These are phyloP conservation scores for Alternaria sp. DNA, from an alignment of 2,329 filamentous ascomycete species.

Conservation along the genomic window DNA sequence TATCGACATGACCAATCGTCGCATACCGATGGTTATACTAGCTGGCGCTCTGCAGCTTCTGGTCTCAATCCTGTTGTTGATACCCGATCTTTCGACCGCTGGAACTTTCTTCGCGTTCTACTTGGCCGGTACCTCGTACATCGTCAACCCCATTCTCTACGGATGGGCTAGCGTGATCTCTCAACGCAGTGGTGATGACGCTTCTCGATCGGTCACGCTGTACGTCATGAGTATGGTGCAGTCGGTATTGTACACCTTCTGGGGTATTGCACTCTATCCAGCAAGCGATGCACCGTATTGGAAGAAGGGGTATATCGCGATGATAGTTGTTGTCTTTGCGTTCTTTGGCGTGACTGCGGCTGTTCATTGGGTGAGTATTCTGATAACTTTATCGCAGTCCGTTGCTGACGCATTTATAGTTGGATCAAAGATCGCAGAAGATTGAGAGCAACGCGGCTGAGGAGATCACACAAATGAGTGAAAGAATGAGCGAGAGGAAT, in stretches of 20 bases:
- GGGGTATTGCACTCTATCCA: constrained; percentile 54
- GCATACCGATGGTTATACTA: constrained; percentile 46
- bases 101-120: constrained; percentile 50
- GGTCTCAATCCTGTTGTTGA: constrained; percentile 41
- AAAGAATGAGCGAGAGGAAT: background rate
- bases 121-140: constrained; percentile 48
- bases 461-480: background rate
- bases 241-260: constrained; percentile 53
- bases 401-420: background rate
- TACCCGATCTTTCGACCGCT: constrained; percentile 39
- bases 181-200: constrained; percentile 51
- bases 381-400: background rate
- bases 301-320: constrained; percentile 47
- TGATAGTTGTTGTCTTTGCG: constrained; percentile 41
- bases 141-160: constrained; percentile 50
- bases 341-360: constrained; percentile 32
- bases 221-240: constrained; percentile 52
- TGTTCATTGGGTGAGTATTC: constrained; percentile 28
- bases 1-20: constrained; percentile 47
- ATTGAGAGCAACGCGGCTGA: background rate
- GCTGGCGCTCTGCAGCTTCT: constrained; percentile 44
- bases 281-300: constrained; percentile 54
- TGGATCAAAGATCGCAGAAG: constrained; percentile 4
- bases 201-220: constrained; percentile 49
- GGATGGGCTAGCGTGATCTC: constrained; percentile 51